Evolutionary conservation across 2,329 filamentous ascomycete genomes (phyloP).

Genomic region (Cytospora schulzeri): DNA sequence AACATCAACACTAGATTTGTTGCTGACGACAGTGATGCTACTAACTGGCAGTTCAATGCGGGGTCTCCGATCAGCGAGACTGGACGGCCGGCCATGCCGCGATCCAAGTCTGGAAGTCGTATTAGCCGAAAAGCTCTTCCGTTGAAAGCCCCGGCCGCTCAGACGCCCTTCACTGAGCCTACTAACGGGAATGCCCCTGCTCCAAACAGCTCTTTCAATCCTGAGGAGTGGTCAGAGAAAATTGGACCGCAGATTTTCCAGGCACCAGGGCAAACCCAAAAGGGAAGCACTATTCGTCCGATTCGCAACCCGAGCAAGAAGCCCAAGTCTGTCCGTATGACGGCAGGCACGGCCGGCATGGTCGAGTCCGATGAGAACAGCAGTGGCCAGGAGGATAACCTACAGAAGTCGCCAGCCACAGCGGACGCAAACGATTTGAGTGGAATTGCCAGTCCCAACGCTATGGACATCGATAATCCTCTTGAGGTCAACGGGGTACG

Average conservation of each 20-base stretch:
- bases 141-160: constrained; percentile 33
- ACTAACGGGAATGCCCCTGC: constrained; percentile 29
- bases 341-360: constrained; percentile 46
- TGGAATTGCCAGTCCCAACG: constrained; percentile 52
- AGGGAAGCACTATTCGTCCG: constrained; percentile 49
- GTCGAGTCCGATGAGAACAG: constrained; percentile 51
- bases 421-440: constrained; percentile 12
- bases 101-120: constrained; percentile 45
- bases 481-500: constrained; percentile 42
- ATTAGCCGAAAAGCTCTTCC: constrained; percentile 45
- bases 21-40: constrained; percentile 46
- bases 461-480: constrained; percentile 68
- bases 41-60: constrained; percentile 55
- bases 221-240: constrained; percentile 56
- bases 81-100: constrained; percentile 36
- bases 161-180: constrained; percentile 30
- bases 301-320: constrained; percentile 57
- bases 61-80: constrained; percentile 39
- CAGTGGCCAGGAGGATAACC: constrained; percentile 40
- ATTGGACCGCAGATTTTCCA: constrained; percentile 59
- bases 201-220: constrained; percentile 46
- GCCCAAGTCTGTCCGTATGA: constrained; percentile 58
- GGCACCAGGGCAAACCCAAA: constrained; percentile 44
- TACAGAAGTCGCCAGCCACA: constrained; percentile 30
- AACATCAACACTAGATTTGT: constrained; percentile 65